Base-by-base conservation (phyloP, 169 alveolate genomes). In the Perkinsus olseni region DNA sequence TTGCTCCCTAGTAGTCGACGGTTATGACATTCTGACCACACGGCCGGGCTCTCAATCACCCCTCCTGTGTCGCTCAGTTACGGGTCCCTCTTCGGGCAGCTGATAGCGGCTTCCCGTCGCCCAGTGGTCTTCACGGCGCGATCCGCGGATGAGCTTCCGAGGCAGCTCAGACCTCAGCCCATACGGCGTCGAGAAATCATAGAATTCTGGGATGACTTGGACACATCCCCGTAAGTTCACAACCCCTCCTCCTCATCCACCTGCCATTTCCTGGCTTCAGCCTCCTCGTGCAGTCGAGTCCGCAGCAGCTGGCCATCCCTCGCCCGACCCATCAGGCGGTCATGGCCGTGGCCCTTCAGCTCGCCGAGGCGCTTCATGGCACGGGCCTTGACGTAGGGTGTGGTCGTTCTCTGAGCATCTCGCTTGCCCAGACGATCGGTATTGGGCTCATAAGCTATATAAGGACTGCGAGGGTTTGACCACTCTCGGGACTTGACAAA, bases 81-180 rank as follows among this genome's bases (percentile, higher is more conserved):
- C 82, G 34, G 82, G 31, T 13, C 82, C 17, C 82, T 62, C 10
- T 62, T 62, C 82, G 82, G 82, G 4, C 82, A 62, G 82, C 82
- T 62, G 10, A 62, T 62, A 62, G 82, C 82, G 82, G 28, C 82
- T 21, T 62, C 82, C 28, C 82, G 82, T 24, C 82, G 82, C 28
- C 82, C 82, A 62, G 82, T 62, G 82, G 82, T 62, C 82, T 62
- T 62, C 82, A 62, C 82, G 82, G 82, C 82, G 4, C 82, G 82
- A 28, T 62, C 82, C 36, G 34, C 17, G 4, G 82, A 62, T 0
- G 82, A 62, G 8, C 82, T 62, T 62, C 82, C 82, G 28, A 13
- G 82, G 82, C 82, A 62, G 31, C 82, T 62, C 82, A 8, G 34
- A 24, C 82, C 82, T 13, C 82, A 62, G 82, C 82, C 82, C 8